Evolutionary conservation across 352 stramenopile genomes (phyloP).

Genomic region (Globisporangium nodosum): DNA sequence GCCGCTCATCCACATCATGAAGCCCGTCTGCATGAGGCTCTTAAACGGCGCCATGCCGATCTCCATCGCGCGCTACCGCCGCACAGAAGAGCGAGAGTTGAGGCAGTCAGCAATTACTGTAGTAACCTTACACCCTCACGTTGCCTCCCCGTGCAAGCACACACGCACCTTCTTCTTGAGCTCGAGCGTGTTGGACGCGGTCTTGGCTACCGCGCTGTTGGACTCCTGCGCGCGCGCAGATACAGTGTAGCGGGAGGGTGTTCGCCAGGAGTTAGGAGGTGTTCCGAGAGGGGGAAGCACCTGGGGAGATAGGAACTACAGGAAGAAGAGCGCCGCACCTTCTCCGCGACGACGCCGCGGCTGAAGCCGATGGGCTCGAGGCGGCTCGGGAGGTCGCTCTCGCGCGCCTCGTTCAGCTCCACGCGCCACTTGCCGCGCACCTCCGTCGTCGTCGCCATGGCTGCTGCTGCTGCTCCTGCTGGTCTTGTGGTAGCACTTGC

Average conservation of each 20-base stretch:
- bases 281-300: not conserved
- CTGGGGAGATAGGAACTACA: not conserved
- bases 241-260: not conserved
- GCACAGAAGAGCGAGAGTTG: conserved; percentile 4
- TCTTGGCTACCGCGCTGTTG: conserved; percentile 52
- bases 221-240: conserved; percentile 24
- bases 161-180: conserved; percentile 81
- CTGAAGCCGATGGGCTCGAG: conserved; percentile 69
- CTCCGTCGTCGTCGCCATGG: not conserved
- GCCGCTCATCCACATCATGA: conserved; percentile 97
- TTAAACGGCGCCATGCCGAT: conserved; percentile 89
- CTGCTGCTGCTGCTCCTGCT: not conserved
- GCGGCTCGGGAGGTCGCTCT: conserved; percentile 54
- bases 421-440: conserved; percentile 73
- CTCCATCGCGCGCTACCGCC: conserved; percentile 80
- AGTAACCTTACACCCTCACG: not conserved
- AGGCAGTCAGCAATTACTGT: conserved; percentile 2
- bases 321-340: conserved; percentile 23
- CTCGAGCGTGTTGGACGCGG: conserved; percentile 62
- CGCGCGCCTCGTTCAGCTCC: conserved; percentile 68
- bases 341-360: conserved; percentile 48
- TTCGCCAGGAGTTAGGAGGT: not conserved
- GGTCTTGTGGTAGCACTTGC: not conserved
- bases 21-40: conserved; percentile 90
- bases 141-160: not conserved